phyloP scores from a whole-genome alignment of 768 basidiomycete species.

The Auricularia heimuer region DNA sequence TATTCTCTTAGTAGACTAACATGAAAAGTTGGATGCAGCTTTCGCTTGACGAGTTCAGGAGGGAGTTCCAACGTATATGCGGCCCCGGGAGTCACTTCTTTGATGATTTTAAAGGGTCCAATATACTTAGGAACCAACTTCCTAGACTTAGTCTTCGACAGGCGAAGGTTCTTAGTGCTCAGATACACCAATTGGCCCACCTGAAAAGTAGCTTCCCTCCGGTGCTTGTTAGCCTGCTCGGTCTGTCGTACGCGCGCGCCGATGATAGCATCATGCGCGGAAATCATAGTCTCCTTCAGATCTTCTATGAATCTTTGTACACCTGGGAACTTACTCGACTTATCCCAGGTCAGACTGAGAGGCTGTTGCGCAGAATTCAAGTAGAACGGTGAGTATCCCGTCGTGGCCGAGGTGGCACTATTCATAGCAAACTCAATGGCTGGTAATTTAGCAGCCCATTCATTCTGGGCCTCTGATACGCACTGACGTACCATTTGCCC shows the following conservation, averaged over 20 bases:
- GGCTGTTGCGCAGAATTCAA: conserved; percentile 10
- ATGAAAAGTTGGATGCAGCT: conserved; percentile 30
- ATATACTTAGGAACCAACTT: conserved; percentile 10
- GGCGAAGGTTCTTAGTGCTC: conserved; percentile 5
- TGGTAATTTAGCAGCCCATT: conserved; percentile 10
- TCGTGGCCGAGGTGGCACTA: conserved; percentile 11
- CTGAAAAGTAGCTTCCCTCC: not conserved
- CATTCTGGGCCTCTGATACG: not conserved
- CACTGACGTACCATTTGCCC: conserved; percentile 3
- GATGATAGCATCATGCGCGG: conserved; percentile 31
- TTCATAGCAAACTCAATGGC: conserved; percentile 14
- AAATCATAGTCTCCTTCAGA: conserved; percentile 17
- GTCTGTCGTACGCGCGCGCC: conserved; percentile 23
- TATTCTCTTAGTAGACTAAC: conserved; percentile 20
- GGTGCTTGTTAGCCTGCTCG: conserved; percentile 18
- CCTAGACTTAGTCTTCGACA: conserved; percentile 6
- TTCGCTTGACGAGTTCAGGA: conserved; percentile 12
- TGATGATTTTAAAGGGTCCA: conserved; percentile 4
- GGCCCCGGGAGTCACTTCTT: conserved; percentile 7
- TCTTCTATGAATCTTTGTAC: conserved; percentile 17
- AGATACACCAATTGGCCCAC: conserved; percentile 9
- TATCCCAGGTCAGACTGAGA: conserved; percentile 7
- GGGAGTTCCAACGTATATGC: conserved; percentile 26
- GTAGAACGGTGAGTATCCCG: conserved; percentile 14
- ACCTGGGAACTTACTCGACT: conserved; percentile 14